Evolutionary conservation across 495 filamentous ascomycete species (phyloP), one percentile per base, ranked within the genome.

Genomic region (Pyronema omphalodes): DNA sequence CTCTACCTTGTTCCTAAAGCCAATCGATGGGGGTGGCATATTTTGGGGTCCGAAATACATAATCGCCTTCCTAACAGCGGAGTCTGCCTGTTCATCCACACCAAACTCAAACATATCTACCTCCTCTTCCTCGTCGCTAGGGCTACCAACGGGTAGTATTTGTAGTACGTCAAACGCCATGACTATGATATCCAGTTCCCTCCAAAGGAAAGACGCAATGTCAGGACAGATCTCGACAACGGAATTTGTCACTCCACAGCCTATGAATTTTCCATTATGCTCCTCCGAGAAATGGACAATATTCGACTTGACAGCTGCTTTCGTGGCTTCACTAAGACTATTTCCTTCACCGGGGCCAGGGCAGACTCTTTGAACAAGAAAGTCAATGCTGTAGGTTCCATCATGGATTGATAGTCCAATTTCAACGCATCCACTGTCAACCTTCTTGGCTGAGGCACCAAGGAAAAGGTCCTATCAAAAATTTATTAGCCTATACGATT

Each of bases 51-150:
- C 86, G 61, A 89, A 93, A 51, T 81, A 70, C 79, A 80, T 76
- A 43, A 86, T 75, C 62, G 82, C 86, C 70, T 88, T 89, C 33
- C 86, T 74, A 3, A 79, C 81, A 77, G 89, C 84, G 0, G 84
- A 84, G 61, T 93, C 86, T 2, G 86, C 84, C 66, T 89, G 82
- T 61, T 93, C 86, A 57, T 88, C 86, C 9, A 86, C 74, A 37
- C 73, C 67, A 58, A 76, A 78, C 6, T 67, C 6, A 12, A 58
- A 45, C 0, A 50, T 34, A 3, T 48, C 54, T 7, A 17, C 12
- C 44, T 60, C 66, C 12, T 44, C 54, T 5, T 6, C 18, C 6
- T 70, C 69, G 55, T 72, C 69, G 52, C 14, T 37, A 34, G 34
- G 54, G 44, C 17, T 39, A 19, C 58, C 50, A 17, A 41, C 17